Evolutionary conservation across 257 asterid species (phyloP).

Genomic region (Primulina tabacum): DNA sequence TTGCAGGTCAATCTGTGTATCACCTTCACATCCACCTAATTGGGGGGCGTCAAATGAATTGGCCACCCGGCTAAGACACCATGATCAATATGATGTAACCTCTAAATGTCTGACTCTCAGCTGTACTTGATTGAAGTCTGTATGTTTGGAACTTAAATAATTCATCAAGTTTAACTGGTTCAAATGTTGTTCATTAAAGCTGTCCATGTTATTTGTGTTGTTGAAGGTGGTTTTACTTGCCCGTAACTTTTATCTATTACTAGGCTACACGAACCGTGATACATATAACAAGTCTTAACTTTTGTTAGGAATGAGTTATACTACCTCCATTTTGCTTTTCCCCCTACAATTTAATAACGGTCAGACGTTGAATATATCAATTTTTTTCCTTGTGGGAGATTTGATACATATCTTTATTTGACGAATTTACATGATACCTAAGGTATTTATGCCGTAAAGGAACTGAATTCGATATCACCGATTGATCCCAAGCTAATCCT

Average conservation of each 20-base stretch:
- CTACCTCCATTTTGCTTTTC: no score
- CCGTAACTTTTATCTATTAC: no score
- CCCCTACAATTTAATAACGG: no score
- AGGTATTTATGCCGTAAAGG: neutral
- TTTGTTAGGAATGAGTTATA: no score
- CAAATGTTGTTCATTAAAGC: neutral
- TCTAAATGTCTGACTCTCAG: neutral
- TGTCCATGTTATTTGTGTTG: neutral
- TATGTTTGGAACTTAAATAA: conserved; percentile 5
- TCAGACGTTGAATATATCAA: no score
- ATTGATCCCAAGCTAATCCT: neutral
- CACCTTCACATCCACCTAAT: conserved; percentile 92
- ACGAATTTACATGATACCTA: no score
- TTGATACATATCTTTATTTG: neutral
- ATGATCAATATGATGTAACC: neutral
- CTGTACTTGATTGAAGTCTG: neutral
- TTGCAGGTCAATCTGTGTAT: conserved; percentile 84
- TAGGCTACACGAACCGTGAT: no score
- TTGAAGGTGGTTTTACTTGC: no score
- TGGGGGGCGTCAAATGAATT: conserved; percentile 95
- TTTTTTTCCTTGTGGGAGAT: neutral
- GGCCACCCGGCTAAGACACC: conserved; percentile 86
- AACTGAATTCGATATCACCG: no score
- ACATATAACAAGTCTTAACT: no score
- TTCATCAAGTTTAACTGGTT: conserved; percentile 2